Evolutionary conservation across 2,329 filamentous ascomycete genomes (phyloP).

Genomic region (Leptographium lundbergii): DNA sequence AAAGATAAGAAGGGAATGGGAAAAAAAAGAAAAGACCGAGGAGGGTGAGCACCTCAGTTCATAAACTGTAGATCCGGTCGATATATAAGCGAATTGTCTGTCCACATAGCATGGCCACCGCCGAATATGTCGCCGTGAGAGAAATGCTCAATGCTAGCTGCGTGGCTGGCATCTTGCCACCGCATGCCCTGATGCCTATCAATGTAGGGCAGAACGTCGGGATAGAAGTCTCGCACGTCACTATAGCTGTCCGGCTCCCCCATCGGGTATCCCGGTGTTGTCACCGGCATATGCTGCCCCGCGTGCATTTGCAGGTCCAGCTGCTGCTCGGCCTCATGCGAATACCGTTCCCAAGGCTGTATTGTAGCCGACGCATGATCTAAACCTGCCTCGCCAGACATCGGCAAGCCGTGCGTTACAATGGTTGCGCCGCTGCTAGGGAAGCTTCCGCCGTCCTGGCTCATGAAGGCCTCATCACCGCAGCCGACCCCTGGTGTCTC

Average conservation of each 20-base stretch:
- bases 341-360: constrained; percentile 6
- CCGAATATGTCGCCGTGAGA: constrained; percentile 12
- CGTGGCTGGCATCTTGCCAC: constrained; percentile 14
- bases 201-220: constrained; percentile 12
- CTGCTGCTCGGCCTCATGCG: constrained; percentile 1
- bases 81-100: not conserved
- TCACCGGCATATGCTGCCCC: not conserved
- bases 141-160: constrained; percentile 16
- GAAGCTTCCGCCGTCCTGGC: not conserved
- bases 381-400: not conserved
- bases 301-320: constrained; percentile 3
- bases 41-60: not conserved
- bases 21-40: not conserved
- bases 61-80: not conserved
- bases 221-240: constrained; percentile 9
- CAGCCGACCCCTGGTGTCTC: not conserved
- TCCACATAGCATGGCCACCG: not conserved
- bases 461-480: not conserved
- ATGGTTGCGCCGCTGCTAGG: not conserved
- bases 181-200: constrained; percentile 14
- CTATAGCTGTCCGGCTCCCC: not conserved
- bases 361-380: not conserved
- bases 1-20: not conserved
- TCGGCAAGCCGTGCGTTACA: not conserved
- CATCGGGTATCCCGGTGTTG: not conserved